phyloP scores from a whole-genome alignment of 2,329 filamentous ascomycete genomes.

The Fusarium euwallaceae region DNA sequence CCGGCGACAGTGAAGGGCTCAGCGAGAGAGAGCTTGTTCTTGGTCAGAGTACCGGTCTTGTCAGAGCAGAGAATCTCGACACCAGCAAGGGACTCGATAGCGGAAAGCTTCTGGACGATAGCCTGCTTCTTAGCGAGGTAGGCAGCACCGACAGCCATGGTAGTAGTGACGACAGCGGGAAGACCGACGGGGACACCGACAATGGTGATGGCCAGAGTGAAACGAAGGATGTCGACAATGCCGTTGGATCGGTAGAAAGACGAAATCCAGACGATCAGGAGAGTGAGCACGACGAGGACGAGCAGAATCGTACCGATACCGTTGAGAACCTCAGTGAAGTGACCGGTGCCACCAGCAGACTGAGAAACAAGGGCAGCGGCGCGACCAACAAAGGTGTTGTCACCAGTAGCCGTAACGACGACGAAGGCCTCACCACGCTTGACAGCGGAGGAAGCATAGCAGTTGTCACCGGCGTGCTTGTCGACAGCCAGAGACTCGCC shows the following conservation, averaged over 20 bases:
- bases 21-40: conserved; percentile 91
- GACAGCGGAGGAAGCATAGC: conserved; percentile 88
- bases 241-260: conserved; percentile 89
- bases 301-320: conserved; percentile 81
- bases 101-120: conserved; percentile 92
- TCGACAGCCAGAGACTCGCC: conserved; percentile 93
- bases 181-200: conserved; percentile 95
- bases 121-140: conserved; percentile 94
- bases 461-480: conserved; percentile 85
- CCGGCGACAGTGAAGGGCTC: conserved; percentile 88
- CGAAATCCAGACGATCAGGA: conserved; percentile 86
- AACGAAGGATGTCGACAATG: conserved; percentile 84
- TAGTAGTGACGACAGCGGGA: conserved; percentile 92
- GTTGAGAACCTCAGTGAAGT: conserved; percentile 93
- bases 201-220: conserved; percentile 90
- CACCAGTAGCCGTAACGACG: conserved; percentile 85
- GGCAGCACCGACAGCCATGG: conserved; percentile 93
- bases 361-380: conserved; percentile 87
- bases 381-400: conserved; percentile 91
- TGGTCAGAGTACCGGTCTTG: conserved; percentile 93
- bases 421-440: conserved; percentile 91
- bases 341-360: conserved; percentile 79
- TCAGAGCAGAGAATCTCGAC: conserved; percentile 95
- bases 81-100: conserved; percentile 91
- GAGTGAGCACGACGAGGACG: conserved; percentile 82